These are phyloP conservation scores for Colletotrichum euphorbiae DNA, from an alignment of 2,329 filamentous ascomycete genomes.

Conservation along the genomic window DNA sequence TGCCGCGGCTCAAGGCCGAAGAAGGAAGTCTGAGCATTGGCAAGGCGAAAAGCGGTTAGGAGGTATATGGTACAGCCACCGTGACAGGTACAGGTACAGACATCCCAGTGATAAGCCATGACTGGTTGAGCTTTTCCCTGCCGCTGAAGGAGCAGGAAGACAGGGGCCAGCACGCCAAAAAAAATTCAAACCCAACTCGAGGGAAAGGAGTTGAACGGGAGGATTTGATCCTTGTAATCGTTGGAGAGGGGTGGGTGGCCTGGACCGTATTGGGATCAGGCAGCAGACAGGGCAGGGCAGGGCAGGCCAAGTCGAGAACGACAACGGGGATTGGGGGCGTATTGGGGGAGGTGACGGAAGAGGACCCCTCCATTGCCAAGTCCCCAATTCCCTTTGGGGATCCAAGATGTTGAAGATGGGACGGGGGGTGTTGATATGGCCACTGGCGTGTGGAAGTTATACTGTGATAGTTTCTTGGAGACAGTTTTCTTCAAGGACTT, in stretches of 20 bases:
- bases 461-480: background rate
- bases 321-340: constrained; percentile 7
- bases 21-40: background rate
- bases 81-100: constrained; percentile 6
- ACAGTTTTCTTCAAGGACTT: background rate
- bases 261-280: constrained; percentile 7
- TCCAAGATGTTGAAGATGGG: background rate
- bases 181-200: constrained; percentile 12
- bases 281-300: constrained; percentile 1
- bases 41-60: background rate
- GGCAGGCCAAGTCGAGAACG: background rate
- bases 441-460: constrained; percentile 10
- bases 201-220: constrained; percentile 35
- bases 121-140: constrained; percentile 8
- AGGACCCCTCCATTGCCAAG: constrained; percentile 8
- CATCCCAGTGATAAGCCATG: background rate
- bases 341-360: constrained; percentile 12
- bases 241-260: background rate
- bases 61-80: constrained; percentile 14
- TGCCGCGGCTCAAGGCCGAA: background rate
- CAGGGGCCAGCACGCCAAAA: background rate
- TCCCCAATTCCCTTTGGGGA: background rate
- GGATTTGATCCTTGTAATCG: constrained; percentile 33
- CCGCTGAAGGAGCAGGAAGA: constrained; percentile 11
- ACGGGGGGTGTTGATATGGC: constrained; percentile 14